These are phyloP conservation scores for Fusarium fujikuroi DNA, from an alignment of 2,329 filamentous ascomycete species.

Conservation along the genomic window DNA sequence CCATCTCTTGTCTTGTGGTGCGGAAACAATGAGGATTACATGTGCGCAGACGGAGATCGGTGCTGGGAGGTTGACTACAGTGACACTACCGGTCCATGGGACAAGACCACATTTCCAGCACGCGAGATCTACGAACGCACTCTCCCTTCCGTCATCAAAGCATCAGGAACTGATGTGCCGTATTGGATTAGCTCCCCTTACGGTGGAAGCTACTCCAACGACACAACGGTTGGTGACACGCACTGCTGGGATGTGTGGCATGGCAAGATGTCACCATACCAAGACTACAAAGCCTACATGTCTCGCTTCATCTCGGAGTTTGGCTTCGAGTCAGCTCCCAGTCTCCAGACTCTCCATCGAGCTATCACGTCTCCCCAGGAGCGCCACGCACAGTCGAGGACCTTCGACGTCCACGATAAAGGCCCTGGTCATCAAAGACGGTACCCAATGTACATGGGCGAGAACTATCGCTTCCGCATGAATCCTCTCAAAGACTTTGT, in stretches of 20 bases:
- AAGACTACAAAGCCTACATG: slow-evolving; percentile 4
- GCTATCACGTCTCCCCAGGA: not conserved
- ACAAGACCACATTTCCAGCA: slow-evolving; percentile 9
- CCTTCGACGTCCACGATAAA: slow-evolving; percentile 1
- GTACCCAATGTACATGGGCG: slow-evolving; percentile 9
- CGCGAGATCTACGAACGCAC: not conserved
- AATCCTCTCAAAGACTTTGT: not conserved
- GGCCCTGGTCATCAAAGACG: slow-evolving; percentile 5
- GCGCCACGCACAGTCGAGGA: not conserved
- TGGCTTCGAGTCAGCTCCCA: slow-evolving; percentile 1
- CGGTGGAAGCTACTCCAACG: not conserved
- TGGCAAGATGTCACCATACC: not conserved
- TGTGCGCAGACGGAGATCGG: slow-evolving; percentile 1
- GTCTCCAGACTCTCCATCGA: rapidly evolving
- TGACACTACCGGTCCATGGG: slow-evolving; percentile 4
- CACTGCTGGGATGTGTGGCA: slow-evolving; percentile 19
- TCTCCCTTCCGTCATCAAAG: not conserved
- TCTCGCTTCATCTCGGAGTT: not conserved
- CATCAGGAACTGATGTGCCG: not conserved
- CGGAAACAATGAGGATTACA: slow-evolving; percentile 12
- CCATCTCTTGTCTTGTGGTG: not conserved
- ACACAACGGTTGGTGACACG: not conserved
- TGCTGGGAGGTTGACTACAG: slow-evolving; percentile 14
- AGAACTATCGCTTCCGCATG: slow-evolving; percentile 7
- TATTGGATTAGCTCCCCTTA: slow-evolving; percentile 10